phyloP scores from a whole-genome alignment of 2,329 filamentous ascomycete genomes.

The Tricladium varicosporioides region DNA sequence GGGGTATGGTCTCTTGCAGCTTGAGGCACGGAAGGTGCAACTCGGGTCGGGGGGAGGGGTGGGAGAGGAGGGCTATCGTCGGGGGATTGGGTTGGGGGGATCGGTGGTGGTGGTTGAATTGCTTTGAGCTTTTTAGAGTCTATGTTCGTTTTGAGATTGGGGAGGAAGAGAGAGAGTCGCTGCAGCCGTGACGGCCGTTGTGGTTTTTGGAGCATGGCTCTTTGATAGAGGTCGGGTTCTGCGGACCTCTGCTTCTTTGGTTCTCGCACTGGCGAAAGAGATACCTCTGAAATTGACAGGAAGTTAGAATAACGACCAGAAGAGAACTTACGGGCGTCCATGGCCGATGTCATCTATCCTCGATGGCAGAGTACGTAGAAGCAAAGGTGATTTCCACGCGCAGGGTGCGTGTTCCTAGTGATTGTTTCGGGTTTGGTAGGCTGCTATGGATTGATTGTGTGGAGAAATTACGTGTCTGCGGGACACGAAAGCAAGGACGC shows the following conservation, averaged over 20 bases:
- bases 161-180: constrained; percentile 17
- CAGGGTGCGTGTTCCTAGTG: neutral
- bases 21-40: neutral
- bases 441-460: neutral
- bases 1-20: neutral
- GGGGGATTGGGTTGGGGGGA: neutral
- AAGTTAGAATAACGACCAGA: neutral
- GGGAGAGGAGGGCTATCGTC: neutral
- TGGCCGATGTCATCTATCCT: neutral
- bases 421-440: neutral
- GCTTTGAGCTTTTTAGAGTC: constrained; percentile 19
- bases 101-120: neutral
- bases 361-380: neutral
- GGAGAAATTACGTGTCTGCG: neutral
- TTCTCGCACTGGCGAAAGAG: neutral
- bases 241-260: neutral
- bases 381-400: neutral
- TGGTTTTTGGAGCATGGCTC: constrained; percentile 5
- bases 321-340: neutral
- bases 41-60: neutral
- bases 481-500: neutral
- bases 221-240: neutral
- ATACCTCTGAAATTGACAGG: neutral
- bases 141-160: constrained; percentile 9
- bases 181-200: constrained; percentile 10